Evolutionary conservation across 2,329 filamentous ascomycete species (phyloP).

Genomic region (Cytospora chrysosperma): DNA sequence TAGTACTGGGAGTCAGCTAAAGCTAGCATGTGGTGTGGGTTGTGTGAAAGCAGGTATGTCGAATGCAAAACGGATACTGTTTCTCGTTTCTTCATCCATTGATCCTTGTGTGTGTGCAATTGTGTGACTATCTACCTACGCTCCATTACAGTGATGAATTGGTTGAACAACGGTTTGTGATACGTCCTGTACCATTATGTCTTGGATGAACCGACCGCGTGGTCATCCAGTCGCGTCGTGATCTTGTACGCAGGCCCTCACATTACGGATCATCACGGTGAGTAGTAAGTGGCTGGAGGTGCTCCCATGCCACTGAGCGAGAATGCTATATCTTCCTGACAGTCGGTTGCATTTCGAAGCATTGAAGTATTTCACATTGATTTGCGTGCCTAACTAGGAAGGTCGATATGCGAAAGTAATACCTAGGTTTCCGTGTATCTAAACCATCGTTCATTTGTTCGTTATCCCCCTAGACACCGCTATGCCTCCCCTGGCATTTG

Average conservation of each 20-base stretch:
- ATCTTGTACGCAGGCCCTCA: neutral
- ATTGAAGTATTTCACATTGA: neutral
- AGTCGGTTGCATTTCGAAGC: no score
- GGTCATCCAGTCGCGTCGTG: no score
- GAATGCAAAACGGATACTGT: constrained; percentile 20
- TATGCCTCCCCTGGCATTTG: neutral
- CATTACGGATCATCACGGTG: no score
- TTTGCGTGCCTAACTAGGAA: neutral
- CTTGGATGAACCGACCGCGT: neutral
- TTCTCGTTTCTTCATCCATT: constrained; percentile 9
- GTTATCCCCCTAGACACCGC: no score
- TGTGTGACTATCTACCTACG: neutral
- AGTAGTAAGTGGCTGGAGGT: no score
- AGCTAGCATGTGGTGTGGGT: constrained; percentile 18
- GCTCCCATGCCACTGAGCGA: no score
- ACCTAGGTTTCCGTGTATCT: neutral
- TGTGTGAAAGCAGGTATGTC: constrained; percentile 17
- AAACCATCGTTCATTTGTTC: no score
- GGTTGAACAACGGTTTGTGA: neutral
- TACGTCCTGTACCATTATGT: neutral
- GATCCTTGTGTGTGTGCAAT: neutral
- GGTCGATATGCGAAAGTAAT: neutral
- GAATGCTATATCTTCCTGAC: no score
- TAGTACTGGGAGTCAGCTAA: constrained; percentile 16
- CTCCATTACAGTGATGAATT: neutral